Evolutionary conservation across 2,329 filamentous ascomycete species (phyloP).

Genomic region (Tolypocladium album): DNA sequence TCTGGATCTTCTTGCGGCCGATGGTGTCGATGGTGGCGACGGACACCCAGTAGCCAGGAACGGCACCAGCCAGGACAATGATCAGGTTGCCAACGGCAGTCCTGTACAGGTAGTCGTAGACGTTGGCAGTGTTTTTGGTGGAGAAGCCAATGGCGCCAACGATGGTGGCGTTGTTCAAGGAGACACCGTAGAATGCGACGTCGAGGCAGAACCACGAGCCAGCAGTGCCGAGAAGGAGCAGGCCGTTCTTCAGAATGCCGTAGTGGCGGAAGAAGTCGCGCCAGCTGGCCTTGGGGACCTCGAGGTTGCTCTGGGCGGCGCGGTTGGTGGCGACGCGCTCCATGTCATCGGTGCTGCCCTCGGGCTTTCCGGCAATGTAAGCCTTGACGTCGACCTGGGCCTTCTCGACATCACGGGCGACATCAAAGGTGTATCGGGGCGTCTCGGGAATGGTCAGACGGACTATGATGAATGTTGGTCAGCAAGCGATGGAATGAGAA

Average conservation of each 20-base stretch:
- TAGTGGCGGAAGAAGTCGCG: slow-evolving; percentile 64
- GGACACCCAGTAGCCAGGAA: slow-evolving; percentile 75
- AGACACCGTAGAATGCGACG: slow-evolving; percentile 55
- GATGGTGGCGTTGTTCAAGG: slow-evolving; percentile 67
- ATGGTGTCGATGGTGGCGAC: slow-evolving; percentile 63
- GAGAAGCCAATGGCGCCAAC: slow-evolving; percentile 63
- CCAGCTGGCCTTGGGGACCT: slow-evolving; percentile 57
- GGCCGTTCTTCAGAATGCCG: slow-evolving; percentile 57
- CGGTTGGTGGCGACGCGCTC: slow-evolving; percentile 47
- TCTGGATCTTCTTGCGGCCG: slow-evolving; percentile 68
- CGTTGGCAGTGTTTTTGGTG: slow-evolving; percentile 30
- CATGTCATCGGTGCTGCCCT: slow-evolving; percentile 57
- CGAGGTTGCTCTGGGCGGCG: slow-evolving; percentile 41
- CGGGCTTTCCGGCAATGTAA: slow-evolving; percentile 56
- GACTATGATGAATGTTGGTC: slow-evolving; percentile 11
- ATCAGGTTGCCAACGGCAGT: slow-evolving; percentile 71
- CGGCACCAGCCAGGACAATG: slow-evolving; percentile 65
- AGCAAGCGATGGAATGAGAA: neutral
- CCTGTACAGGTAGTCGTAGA: slow-evolving; percentile 62
- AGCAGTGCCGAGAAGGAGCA: slow-evolving; percentile 66
- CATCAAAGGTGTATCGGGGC: slow-evolving; percentile 78
- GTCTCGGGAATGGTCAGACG: slow-evolving; percentile 80
- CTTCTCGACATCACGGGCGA: slow-evolving; percentile 64
- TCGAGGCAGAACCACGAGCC: slow-evolving; percentile 74
- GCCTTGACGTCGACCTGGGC: slow-evolving; percentile 61